phyloP scores from a whole-genome alignment of 2,329 filamentous ascomycete genomes.

The Delphinella strobiligena region DNA sequence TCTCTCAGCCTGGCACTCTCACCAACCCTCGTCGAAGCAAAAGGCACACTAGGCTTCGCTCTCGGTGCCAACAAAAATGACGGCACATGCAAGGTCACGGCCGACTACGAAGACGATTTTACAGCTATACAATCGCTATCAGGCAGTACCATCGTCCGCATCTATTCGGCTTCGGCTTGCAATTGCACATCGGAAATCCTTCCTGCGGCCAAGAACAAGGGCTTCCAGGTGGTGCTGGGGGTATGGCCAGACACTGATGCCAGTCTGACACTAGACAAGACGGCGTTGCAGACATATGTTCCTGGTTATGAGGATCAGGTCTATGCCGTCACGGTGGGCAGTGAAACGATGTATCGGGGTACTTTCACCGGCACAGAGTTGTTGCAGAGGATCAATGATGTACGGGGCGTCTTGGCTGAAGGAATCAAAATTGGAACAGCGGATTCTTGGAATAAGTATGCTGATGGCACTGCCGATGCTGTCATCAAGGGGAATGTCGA shows the following conservation, averaged over 20 bases:
- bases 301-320: slow-evolving; percentile 44
- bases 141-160: slow-evolving; percentile 46
- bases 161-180: slow-evolving; percentile 57
- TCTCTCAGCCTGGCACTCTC: slow-evolving; percentile 16
- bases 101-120: slow-evolving; percentile 56
- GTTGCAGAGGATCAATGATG: slow-evolving; percentile 47
- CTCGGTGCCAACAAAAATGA: slow-evolving; percentile 53
- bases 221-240: slow-evolving; percentile 56
- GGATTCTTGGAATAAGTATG: slow-evolving; percentile 62
- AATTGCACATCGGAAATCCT: slow-evolving; percentile 50
- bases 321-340: slow-evolving; percentile 59
- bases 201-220: slow-evolving; percentile 52
- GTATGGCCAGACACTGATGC: slow-evolving; percentile 57
- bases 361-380: slow-evolving; percentile 52
- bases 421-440: slow-evolving; percentile 52
- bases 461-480: slow-evolving; percentile 54
- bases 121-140: slow-evolving; percentile 43
- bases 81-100: slow-evolving; percentile 48
- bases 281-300: slow-evolving; percentile 41
- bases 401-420: slow-evolving; percentile 42
- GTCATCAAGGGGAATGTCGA: slow-evolving; percentile 49
- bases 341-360: slow-evolving; percentile 57
- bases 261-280: slow-evolving; percentile 49
- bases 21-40: slow-evolving; percentile 14
- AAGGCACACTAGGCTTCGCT: slow-evolving; percentile 51